phyloP scores from a whole-genome alignment of 768 basidiomycete genomes.

The Mycena vitilis region DNA sequence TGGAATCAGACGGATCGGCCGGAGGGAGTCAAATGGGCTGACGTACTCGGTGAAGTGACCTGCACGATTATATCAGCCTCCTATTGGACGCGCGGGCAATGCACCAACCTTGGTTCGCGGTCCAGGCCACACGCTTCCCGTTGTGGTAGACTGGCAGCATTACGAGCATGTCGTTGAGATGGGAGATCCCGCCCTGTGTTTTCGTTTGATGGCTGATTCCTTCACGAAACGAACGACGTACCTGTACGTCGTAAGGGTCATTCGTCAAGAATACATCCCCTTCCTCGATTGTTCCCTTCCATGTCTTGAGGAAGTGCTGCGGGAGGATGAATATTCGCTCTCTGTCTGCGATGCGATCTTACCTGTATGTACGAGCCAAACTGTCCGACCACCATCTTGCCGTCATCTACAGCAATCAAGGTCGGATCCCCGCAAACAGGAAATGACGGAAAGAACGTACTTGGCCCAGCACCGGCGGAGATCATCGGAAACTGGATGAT shows the following conservation, averaged over 20 bases:
- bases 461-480: conserved; percentile 42
- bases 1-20: not conserved
- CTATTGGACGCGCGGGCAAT: too few relatives aligned
- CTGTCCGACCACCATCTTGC: conserved; percentile 46
- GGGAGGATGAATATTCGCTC: not conserved
- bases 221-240: not conserved
- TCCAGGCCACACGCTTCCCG: conserved; percentile 45
- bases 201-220: not conserved
- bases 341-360: not conserved
- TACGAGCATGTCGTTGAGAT: conserved; percentile 47
- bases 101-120: conserved; percentile 38
- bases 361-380: conserved; percentile 47
- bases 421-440: too few relatives aligned
- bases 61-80: too few relatives aligned
- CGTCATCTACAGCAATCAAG: conserved; percentile 31
- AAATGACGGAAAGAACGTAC: conserved; percentile 14
- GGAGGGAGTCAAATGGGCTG: not conserved
- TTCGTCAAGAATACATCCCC: conserved; percentile 44
- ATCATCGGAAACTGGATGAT: conserved; percentile 44
- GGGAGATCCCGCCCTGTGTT: conserved; percentile 42
- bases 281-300: conserved; percentile 45
- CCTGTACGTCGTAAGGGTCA: conserved; percentile 42
- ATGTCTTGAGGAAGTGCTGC: conserved; percentile 42
- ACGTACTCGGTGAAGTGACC: conserved; percentile 43
- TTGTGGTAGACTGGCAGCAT: conserved; percentile 42